Conservation (phyloP, 169 alveolate species). For the Plasmodium adleri region DNA sequence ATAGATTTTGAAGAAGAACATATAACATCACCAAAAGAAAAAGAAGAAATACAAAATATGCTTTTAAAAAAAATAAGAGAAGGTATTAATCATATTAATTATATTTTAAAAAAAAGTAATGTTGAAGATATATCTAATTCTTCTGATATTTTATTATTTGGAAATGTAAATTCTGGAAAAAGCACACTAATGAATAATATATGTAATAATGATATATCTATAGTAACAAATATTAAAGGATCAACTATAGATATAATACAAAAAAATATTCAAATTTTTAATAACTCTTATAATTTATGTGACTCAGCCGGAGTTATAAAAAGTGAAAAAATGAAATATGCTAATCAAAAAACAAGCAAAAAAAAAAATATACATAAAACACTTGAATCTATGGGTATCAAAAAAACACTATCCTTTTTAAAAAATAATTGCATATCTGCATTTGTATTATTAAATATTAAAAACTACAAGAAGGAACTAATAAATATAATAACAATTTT, state of each 20-base stretch:
- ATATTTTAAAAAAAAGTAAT: conserved; percentile 36
- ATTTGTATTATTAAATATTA: conserved; percentile 17
- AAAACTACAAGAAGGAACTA: conserved; percentile 16
- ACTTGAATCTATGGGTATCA: conserved; percentile 39
- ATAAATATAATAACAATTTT: conserved; percentile 10
- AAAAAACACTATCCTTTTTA: conserved; percentile 10
- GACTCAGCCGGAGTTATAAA: conserved; percentile 83
- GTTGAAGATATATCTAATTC: conserved; percentile 68
- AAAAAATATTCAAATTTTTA: conserved; percentile 65
- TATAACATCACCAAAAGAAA: conserved; percentile 7
- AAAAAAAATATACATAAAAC: conserved; percentile 8
- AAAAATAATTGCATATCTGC: conserved; percentile 9
- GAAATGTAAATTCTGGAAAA: conserved; percentile 86
- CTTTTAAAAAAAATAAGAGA: conserved; percentile 2
- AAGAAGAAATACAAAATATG: neutral
- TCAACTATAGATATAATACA: conserved; percentile 83
- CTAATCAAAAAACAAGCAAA: neutral
- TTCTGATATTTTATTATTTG: conserved; percentile 74
- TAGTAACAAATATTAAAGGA: conserved; percentile 83
- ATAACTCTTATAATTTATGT: conserved; percentile 63
- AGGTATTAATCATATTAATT: conserved; percentile 18
- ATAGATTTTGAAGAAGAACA: conserved; percentile 63
- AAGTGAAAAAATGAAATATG: neutral
- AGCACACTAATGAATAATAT: conserved; percentile 82
- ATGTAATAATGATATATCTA: conserved; percentile 77